Percentiles rank a stretch among this genome's conserved stretches.
Evolutionary conservation across 768 basidiomycete species (phyloP).

Genomic region (Psilocybe cubensis): DNA sequence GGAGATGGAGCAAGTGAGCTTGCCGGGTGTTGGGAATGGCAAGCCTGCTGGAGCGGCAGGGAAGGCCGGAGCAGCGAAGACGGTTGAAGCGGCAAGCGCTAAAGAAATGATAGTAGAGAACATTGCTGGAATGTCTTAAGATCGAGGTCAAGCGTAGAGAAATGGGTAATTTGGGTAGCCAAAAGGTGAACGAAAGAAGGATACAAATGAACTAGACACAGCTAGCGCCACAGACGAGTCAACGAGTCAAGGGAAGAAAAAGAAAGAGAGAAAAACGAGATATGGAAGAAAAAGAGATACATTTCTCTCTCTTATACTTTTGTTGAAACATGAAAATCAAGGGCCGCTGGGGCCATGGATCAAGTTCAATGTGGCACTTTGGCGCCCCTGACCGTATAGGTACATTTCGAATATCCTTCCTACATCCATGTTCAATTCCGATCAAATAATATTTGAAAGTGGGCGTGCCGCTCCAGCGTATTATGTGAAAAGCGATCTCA

Average conservation of each 20-base stretch:
- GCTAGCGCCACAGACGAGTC: not conserved
- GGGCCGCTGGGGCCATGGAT: not conserved
- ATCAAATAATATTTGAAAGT: not conserved
- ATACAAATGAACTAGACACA: not conserved
- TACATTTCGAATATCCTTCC: not conserved
- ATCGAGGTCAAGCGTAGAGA: not conserved
- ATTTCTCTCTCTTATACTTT: not conserved
- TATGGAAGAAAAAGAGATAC: not conserved
- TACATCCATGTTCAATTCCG: not conserved
- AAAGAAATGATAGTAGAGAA: constrained; percentile 18
- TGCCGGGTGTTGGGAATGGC: constrained; percentile 6
- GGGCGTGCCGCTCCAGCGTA: not conserved
- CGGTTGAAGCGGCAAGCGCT: constrained; percentile 16
- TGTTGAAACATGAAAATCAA: not conserved
- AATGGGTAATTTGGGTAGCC: not conserved
- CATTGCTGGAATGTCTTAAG: constrained; percentile 12
- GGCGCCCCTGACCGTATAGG: not conserved
- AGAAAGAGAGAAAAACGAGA: not conserved
- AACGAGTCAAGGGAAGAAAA: constrained; percentile 2
- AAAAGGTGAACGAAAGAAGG: not conserved
- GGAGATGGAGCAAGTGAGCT: constrained; percentile 25
- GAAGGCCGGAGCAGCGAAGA: constrained; percentile 21
- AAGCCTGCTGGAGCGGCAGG: constrained; percentile 11
- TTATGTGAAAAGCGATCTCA: too few species aligned
- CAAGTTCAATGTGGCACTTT: not conserved